Conservation (phyloP, 306 rosid genomes). For the Notholithocarpus densiflorus region DNA sequence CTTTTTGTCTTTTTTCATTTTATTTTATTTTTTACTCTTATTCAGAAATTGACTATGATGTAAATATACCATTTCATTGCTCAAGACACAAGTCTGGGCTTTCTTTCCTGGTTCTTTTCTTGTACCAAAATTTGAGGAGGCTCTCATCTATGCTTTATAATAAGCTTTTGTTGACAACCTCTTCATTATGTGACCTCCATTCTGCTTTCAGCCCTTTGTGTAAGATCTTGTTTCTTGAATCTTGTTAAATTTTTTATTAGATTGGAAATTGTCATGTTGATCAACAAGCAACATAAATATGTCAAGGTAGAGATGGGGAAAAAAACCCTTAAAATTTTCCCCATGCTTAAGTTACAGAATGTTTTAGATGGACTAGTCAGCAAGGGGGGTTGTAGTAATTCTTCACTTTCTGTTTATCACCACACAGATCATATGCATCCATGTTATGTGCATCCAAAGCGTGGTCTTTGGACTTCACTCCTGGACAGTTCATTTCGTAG, state of each 20-base stretch:
- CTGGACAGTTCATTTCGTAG: background rate
- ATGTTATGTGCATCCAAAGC: background rate
- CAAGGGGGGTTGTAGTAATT: too few relatives aligned
- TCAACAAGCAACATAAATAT: too few relatives aligned
- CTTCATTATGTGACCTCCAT: background rate
- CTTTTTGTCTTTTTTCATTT: constrained; percentile 17
- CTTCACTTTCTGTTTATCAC: background rate
- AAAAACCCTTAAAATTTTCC: too few relatives aligned
- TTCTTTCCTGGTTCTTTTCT: constrained; percentile 44
- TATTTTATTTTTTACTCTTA: background rate
- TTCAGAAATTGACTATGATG: constrained; percentile 54
- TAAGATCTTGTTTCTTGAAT: constrained; percentile 3
- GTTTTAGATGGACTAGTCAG: background rate
- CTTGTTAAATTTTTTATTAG: background rate
- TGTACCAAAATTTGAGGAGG: constrained; percentile 31
- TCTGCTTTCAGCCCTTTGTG: background rate
- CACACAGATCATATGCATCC: background rate
- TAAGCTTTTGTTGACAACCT: constrained; percentile 2
- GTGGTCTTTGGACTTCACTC: background rate
- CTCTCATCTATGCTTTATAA: constrained; percentile 8
- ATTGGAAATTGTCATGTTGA: background rate
- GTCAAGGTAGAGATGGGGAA: too few relatives aligned
- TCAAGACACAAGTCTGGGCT: constrained; percentile 58
- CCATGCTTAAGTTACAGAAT: background rate
- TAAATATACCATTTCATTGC: constrained; percentile 69